Base-by-base conservation (phyloP, 768 basidiomycete genomes). In the Kwoniella pini region DNA sequence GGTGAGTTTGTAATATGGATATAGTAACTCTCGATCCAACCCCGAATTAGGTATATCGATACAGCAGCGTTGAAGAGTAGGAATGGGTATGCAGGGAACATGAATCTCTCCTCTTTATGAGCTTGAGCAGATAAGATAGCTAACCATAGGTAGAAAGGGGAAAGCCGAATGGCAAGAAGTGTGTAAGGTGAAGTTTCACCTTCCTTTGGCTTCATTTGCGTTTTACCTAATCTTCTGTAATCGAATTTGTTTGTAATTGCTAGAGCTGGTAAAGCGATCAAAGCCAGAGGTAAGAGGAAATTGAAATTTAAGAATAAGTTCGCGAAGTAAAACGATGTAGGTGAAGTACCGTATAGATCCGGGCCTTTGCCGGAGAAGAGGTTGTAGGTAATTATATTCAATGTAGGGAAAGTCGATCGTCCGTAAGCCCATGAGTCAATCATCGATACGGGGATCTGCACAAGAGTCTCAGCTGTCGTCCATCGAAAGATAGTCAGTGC, bases 31-130 rank as follows among this genome's bases (percentile, higher is more conserved):
- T 98, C 94, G 63, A 90, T 77, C 90, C 88, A 92, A 12, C 92
- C 93, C 60, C 92, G 85, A 13, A 89, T 68, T 42, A 99, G 82
- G 76, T 90, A 97, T 11, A 95, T 65, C 12, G 87, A 83, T n/a
- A 93, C 87, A 3, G 91, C 90, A 0, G 93, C 95, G 72, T 97
- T 97, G 80, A 98, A 91, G 73, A 91, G 91, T 46, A 98, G 79
- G 30, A 98, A 78, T 1, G 91, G 89, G 76, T 95, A 98, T 1
- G 85, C 88, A 0, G 96, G 95, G 78, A 87, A 98, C 86, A 97
- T 89, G 81, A 99, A 99, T n/a, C 96, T 84, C 75, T 99, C 96
- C 79, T 99, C 96, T 80, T 99, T 99, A 80, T 99, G 96, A 1
- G 88, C 81, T 79, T 98, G 95, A 2, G 82, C 67, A 3, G 85